A percentile compares a stretch with the other conserved stretches of the same genome.
Conservation (phyloP, 1,284 basidiomycete species). For the Thelephora terrestris region DNA sequence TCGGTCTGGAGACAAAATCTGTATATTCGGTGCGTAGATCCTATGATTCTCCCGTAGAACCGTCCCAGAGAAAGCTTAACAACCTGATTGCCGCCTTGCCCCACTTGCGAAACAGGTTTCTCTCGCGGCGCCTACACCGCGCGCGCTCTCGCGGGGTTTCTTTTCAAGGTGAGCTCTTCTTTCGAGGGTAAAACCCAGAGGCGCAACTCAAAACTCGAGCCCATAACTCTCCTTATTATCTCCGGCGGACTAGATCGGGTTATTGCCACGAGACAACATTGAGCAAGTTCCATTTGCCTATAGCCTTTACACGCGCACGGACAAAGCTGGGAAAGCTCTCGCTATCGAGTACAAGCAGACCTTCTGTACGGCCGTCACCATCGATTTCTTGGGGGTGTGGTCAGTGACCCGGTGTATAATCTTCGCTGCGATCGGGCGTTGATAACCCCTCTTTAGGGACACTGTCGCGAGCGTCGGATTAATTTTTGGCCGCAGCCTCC, state of each 20-base stretch:
- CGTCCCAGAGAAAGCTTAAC: too few species aligned
- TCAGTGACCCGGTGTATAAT: slow-evolving; percentile 1
- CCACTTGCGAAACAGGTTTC: slow-evolving; percentile 16
- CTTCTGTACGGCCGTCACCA: slow-evolving; percentile 37
- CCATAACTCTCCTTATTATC: background rate
- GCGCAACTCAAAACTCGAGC: background rate
- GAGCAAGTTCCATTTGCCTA: slow-evolving; percentile 51
- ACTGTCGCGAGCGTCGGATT: slow-evolving; percentile 32
- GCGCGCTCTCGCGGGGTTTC: slow-evolving; percentile 36
- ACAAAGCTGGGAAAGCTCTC: slow-evolving; percentile 28
- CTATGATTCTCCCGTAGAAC: too few species aligned
- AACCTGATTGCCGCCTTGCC: too few species aligned
- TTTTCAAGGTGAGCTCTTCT: slow-evolving; percentile 19
- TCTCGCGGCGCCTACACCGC: slow-evolving; percentile 41
- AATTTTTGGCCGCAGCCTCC: slow-evolving; percentile 27
- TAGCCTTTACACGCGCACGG: slow-evolving; percentile 40
- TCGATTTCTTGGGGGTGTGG: slow-evolving; percentile 39
- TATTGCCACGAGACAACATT: slow-evolving; percentile 39
- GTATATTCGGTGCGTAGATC: slow-evolving; percentile 38
- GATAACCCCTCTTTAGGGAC: background rate
- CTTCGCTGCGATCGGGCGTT: background rate
- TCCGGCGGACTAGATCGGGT: slow-evolving; percentile 32
- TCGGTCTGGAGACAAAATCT: slow-evolving; percentile 37
- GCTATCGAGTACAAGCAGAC: slow-evolving; percentile 40
- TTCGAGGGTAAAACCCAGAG: background rate